These are phyloP conservation scores for Penicillium sp. DNA, from an alignment of 2,329 filamentous ascomycete genomes.

Conservation along the genomic window DNA sequence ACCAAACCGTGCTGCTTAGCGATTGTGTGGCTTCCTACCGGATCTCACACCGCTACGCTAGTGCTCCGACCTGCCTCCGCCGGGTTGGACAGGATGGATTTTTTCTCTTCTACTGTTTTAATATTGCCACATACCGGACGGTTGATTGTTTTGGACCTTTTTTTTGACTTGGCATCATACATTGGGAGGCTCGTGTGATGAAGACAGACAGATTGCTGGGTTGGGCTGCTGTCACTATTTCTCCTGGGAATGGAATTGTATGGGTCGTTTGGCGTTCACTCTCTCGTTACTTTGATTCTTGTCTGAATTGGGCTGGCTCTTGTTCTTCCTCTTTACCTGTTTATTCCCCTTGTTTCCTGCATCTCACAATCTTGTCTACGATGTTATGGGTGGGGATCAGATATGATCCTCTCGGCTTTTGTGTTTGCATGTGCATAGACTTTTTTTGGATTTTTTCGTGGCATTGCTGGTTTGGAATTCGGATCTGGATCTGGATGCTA, in stretches of 20 bases:
- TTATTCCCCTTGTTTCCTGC: neutral
- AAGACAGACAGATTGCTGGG: slow-evolving; percentile 12
- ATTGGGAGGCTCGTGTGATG: slow-evolving; percentile 23
- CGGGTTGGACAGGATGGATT: neutral
- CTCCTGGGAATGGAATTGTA: slow-evolving; percentile 4
- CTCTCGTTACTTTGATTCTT: neutral
- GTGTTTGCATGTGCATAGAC: slow-evolving; percentile 14
- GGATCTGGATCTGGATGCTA: slow-evolving; percentile 1
- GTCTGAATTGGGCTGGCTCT: neutral
- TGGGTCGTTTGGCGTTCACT: slow-evolving; percentile 12
- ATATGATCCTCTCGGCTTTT: neutral
- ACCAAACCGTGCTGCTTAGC: slow-evolving; percentile 1
- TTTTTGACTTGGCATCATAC: slow-evolving; percentile 17
- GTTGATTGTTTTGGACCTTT: slow-evolving; percentile 10
- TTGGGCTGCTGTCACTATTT: slow-evolving; percentile 19
- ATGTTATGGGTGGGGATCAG: slow-evolving; percentile 1
- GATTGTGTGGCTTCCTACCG: slow-evolving; percentile 11
- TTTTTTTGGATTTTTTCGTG: neutral
- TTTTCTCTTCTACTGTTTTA: slow-evolving; percentile 24
- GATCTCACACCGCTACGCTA: slow-evolving; percentile 11
- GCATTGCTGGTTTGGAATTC: slow-evolving; percentile 12
- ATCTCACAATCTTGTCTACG: neutral
- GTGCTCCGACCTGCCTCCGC: slow-evolving; percentile 1
- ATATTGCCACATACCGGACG: slow-evolving; percentile 22
- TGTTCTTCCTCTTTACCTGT: neutral